Percentiles rank a stretch among this genome's conserved stretches.
phyloP scores from a whole-genome alignment of 331 rosid species.

The Rosa hybrid region DNA sequence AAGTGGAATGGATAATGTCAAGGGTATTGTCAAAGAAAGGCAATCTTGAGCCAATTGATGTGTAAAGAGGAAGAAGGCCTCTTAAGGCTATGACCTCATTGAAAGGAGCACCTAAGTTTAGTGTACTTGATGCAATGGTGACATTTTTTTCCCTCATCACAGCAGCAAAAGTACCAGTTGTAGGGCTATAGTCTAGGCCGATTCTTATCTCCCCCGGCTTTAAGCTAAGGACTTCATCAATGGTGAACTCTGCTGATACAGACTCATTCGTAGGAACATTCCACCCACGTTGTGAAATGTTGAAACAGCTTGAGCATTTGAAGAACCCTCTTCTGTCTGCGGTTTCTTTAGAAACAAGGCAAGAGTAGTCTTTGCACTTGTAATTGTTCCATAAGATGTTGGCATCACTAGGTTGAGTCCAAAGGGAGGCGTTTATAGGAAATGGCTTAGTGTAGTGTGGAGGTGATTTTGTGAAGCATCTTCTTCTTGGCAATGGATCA shows the following conservation, averaged over 20 bases:
- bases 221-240: conserved; percentile 14
- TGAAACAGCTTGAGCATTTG: conserved; percentile 26
- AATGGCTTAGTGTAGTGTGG: conserved; percentile 20
- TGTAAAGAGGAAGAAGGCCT: conserved; percentile 29
- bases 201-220: conserved; percentile 12
- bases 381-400: conserved; percentile 27
- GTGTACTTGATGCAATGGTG: conserved; percentile 21
- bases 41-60: conserved; percentile 20
- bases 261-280: not conserved
- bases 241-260: conserved; percentile 31
- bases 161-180: conserved; percentile 24
- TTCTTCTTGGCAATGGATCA: conserved; percentile 30
- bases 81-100: conserved; percentile 30
- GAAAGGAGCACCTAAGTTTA: conserved; percentile 27
- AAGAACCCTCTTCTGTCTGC: conserved; percentile 17
- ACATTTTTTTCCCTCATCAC: conserved; percentile 25
- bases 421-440: conserved; percentile 25
- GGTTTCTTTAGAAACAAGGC: conserved; percentile 25
- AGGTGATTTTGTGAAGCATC: conserved; percentile 29
- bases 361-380: conserved; percentile 27
- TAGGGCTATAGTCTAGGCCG: conserved; percentile 21
- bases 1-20: conserved; percentile 25
- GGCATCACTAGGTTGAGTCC: conserved; percentile 29
- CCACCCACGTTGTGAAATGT: conserved; percentile 12
- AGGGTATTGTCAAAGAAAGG: conserved; percentile 25